phyloP scores from a whole-genome alignment of 2,329 filamentous ascomycete species.

The Calonectria multiphialidica region DNA sequence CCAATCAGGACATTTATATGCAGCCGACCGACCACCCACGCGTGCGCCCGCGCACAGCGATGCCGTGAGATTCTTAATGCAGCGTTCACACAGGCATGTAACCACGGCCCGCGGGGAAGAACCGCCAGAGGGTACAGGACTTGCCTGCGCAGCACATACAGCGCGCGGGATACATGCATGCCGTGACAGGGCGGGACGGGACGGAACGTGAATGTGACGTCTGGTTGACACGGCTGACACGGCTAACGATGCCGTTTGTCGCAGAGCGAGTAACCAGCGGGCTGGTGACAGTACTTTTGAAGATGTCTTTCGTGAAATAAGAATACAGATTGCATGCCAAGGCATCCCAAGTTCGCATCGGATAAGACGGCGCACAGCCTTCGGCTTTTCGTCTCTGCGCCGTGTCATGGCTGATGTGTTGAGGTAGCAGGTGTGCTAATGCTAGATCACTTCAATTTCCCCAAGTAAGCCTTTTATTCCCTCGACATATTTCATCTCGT shows the following conservation, averaged over 20 bases:
- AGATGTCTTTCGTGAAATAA: background rate
- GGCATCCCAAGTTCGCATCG: background rate
- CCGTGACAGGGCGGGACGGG: background rate
- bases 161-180: background rate
- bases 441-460: background rate
- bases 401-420: background rate
- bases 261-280: background rate
- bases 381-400: background rate
- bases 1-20: background rate
- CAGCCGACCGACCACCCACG: background rate
- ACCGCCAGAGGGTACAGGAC: too few species aligned
- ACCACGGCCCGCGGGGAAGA: background rate
- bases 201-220: background rate
- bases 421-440: background rate
- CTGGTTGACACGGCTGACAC: background rate
- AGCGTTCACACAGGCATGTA: background rate
- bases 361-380: background rate
- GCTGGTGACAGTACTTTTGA: background rate
- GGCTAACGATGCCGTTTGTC: background rate
- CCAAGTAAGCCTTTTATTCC: background rate
- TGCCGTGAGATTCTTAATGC: background rate
- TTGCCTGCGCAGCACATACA: background rate
- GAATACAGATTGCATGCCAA: background rate
- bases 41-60: background rate
- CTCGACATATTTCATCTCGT: background rate